phyloP scores from a whole-genome alignment of 805 yeast genomes.

The Pichia occidentalis region DNA sequence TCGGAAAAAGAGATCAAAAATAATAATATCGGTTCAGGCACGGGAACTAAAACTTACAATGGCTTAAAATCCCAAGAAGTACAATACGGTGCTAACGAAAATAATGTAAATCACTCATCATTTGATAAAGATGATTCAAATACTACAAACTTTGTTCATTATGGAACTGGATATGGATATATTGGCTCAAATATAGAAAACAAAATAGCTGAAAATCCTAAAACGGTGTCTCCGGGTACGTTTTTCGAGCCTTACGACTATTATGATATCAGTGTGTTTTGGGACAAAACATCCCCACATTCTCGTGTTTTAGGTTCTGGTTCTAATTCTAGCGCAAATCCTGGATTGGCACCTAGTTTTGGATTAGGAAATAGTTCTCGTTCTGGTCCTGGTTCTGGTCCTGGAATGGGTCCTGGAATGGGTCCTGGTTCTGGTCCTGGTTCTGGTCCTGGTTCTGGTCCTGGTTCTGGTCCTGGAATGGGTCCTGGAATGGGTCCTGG shows the following conservation, averaged over 20 bases:
- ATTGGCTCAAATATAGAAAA: slow-evolving; percentile 6
- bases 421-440: slow-evolving; percentile 10
- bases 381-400: slow-evolving; percentile 9
- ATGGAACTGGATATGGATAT: slow-evolving; percentile 11
- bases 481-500: slow-evolving; percentile 11
- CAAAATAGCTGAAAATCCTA: not conserved
- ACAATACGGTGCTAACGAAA: too few species aligned
- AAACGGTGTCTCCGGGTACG: slow-evolving; percentile 16
- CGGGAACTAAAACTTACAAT: too few species aligned
- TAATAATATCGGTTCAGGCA: too few species aligned
- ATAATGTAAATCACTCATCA: too few species aligned
- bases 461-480: slow-evolving; percentile 10
- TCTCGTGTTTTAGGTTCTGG: not conserved
- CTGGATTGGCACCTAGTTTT: slow-evolving; percentile 3
- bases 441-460: slow-evolving; percentile 2
- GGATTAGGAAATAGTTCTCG: slow-evolving; percentile 4
- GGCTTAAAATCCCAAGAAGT: too few species aligned
- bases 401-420: slow-evolving; percentile 3
- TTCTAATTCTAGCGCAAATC: slow-evolving; percentile 3
- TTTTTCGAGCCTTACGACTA: slow-evolving; percentile 10
- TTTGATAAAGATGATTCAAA: too few species aligned
- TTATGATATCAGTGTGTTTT: slow-evolving; percentile 8
- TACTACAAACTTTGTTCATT: not conserved
- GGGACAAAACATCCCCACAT: not conserved
- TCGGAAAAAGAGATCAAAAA: too few species aligned